Conservation (phyloP, 495 filamentous ascomycete species). For the Oidiodendron maius region DNA sequence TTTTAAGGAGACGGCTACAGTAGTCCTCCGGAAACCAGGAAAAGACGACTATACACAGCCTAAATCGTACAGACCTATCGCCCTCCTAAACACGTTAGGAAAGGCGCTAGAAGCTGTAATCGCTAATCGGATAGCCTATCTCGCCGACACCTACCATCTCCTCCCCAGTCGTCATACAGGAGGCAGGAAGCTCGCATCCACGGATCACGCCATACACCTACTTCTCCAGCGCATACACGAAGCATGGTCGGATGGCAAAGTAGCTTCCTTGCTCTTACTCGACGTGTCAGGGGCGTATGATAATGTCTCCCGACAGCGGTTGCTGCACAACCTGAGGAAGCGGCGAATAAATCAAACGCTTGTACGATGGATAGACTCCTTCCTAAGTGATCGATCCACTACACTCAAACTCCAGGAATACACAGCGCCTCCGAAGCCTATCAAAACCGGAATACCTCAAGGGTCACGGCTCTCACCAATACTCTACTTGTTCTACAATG, state of each 20-base stretch:
- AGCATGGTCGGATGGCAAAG: slow-evolving; percentile 10
- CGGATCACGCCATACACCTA: slow-evolving; percentile 12
- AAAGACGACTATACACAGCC: slow-evolving; percentile 25
- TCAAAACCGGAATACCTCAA: slow-evolving; percentile 23
- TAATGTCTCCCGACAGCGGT: slow-evolving; percentile 18
- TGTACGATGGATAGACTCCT: slow-evolving; percentile 8
- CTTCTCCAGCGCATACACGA: slow-evolving; percentile 18
- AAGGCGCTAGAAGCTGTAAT: slow-evolving; percentile 28
- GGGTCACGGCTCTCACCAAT: slow-evolving; percentile 24
- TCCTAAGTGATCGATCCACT: slow-evolving; percentile 8
- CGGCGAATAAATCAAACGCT: slow-evolving; percentile 4
- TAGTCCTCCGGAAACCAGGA: slow-evolving; percentile 27
- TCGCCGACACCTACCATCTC: slow-evolving; percentile 19
- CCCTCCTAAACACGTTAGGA: slow-evolving; percentile 31
- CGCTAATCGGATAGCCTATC: slow-evolving; percentile 20
- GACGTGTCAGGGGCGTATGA: slow-evolving; percentile 22
- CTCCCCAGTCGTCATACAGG: slow-evolving; percentile 23
- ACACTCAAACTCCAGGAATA: slow-evolving; percentile 13
- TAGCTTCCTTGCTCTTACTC: slow-evolving; percentile 14
- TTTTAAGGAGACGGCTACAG: slow-evolving; percentile 25
- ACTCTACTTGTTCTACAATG: slow-evolving; percentile 29
- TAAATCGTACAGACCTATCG: slow-evolving; percentile 29
- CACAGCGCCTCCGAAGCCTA: slow-evolving; percentile 2
- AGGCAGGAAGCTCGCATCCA: slow-evolving; percentile 19
- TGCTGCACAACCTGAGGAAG: slow-evolving; percentile 22